These are phyloP conservation scores for Monilinia polystroma DNA, from an alignment of 2,329 filamentous ascomycete species.

Conservation along the genomic window DNA sequence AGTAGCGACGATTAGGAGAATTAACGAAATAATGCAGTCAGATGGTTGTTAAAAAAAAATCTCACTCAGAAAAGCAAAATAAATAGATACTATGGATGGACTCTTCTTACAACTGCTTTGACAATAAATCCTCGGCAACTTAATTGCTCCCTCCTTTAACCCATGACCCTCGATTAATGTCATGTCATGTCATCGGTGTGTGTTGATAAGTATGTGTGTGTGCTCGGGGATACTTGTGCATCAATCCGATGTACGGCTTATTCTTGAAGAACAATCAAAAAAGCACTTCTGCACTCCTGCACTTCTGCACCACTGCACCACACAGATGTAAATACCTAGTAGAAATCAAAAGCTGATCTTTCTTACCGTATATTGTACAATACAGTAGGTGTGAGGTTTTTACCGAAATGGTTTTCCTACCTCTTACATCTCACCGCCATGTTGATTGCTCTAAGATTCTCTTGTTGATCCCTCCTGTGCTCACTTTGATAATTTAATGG, in stretches of 20 bases:
- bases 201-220: not conserved
- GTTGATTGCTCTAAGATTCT: conserved; percentile 5
- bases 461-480: conserved; percentile 10
- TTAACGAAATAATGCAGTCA: not conserved
- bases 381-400: not conserved
- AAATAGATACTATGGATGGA: not conserved
- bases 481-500: not conserved
- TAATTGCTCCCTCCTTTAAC: not conserved
- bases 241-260: conserved; percentile 3
- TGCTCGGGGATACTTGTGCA: conserved; percentile 1
- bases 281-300: not conserved
- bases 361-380: not conserved
- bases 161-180: conserved; percentile 1
- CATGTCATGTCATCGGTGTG: not conserved
- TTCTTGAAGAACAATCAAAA: not conserved
- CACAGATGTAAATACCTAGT: not conserved
- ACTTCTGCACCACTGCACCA: not conserved
- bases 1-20: conserved; percentile 6
- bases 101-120: not conserved
- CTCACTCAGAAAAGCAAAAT: not conserved
- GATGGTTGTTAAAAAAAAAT: not conserved
- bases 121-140: not conserved
- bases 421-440: conserved; percentile 4
- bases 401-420: not conserved
- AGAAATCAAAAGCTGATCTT: not conserved